Evolutionary conservation across 306 rosid species (phyloP).

Genomic region (Sicyos baderoa): DNA sequence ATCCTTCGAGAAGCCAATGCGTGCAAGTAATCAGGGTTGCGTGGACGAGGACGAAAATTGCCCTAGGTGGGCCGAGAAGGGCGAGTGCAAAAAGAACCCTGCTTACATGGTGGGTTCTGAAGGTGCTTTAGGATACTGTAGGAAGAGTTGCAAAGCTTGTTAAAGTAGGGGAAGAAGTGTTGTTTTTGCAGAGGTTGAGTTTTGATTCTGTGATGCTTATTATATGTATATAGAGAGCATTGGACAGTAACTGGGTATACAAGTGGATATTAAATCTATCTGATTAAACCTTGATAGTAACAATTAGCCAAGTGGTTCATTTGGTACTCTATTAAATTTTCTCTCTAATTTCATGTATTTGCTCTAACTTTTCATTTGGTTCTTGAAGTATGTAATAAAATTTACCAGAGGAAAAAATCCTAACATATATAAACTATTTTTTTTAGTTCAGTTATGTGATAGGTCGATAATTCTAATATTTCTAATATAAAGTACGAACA

Average conservation of each 20-base stretch:
- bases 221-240: constrained; percentile 6
- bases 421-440: no score
- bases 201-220: neutral
- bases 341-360: no score
- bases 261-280: no score
- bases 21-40: constrained; percentile 23
- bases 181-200: neutral
- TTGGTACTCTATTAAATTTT: no score
- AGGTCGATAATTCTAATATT: no score
- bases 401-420: no score
- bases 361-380: neutral
- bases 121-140: constrained; percentile 47
- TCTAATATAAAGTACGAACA: no score
- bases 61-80: constrained; percentile 53
- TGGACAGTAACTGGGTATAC: no score
- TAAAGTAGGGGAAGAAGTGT: constrained; percentile 17
- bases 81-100: constrained; percentile 79
- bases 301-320: no score
- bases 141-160: constrained; percentile 83
- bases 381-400: neutral
- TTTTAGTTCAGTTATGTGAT: no score
- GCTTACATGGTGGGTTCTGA: constrained; percentile 71
- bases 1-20: constrained; percentile 47
- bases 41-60: constrained; percentile 55
- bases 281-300: no score